These are phyloP conservation scores for Misopates orontium DNA, from an alignment of 257 asterid species.

Conservation along the genomic window DNA sequence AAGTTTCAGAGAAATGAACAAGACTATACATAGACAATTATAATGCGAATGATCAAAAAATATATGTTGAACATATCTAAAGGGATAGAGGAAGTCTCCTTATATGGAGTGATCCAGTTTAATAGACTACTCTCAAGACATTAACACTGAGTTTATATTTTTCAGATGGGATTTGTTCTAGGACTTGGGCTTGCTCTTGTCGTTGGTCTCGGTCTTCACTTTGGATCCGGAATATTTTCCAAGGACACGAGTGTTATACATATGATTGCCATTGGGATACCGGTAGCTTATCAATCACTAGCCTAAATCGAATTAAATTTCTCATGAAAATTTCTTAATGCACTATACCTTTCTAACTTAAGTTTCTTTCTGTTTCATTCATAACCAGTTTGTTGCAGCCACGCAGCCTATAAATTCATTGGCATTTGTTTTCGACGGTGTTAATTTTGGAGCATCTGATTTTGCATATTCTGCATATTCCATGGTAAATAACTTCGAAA, in stretches of 20 bases:
- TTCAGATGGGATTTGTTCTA: slow-evolving; percentile 86
- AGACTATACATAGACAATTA: neutral
- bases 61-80: too few relatives aligned
- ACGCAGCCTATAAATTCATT: slow-evolving; percentile 84
- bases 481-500: slow-evolving; percentile 55
- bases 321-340: neutral
- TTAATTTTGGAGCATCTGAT: slow-evolving; percentile 88
- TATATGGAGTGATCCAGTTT: too few relatives aligned
- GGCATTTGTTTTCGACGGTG: slow-evolving; percentile 90
- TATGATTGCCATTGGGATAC: slow-evolving; percentile 67
- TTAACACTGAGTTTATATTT: neutral
- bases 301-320: neutral
- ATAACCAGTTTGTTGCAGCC: slow-evolving; percentile 81
- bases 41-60: too few relatives aligned
- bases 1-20: neutral
- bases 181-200: slow-evolving; percentile 71
- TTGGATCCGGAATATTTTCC: slow-evolving; percentile 82
- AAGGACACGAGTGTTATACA: slow-evolving; percentile 63
- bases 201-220: slow-evolving; percentile 75
- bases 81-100: too few relatives aligned
- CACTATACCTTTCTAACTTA: neutral
- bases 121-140: neutral
- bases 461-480: slow-evolving; percentile 91
- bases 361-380: neutral
- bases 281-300: slow-evolving; percentile 45